Evolutionary conservation across 2,329 filamentous ascomycete species (phyloP), one percentile per base, ranked within the genome.

Genomic region (Claviceps pazoutovae): DNA sequence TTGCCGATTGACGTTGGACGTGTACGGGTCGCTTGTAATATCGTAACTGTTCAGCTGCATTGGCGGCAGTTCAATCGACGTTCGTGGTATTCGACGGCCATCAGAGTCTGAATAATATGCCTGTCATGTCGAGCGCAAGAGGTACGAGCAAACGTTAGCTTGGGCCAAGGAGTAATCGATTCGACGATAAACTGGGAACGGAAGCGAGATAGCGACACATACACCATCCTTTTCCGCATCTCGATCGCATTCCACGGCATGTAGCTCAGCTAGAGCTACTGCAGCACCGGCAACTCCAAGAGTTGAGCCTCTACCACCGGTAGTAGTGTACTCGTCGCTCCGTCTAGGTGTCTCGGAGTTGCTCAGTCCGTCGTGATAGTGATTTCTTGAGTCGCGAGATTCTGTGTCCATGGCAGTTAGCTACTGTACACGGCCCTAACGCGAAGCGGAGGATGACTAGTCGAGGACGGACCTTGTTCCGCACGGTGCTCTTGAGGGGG

Each of bases 191-290:
- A 61, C 9, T 61, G 19, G 11, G 17, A 34, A 34, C 3, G 3
- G 57, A 53, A 51, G 61, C 60, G 59, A 60, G 58, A 58, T 58
- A 53, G 38, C 44, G n/a, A 17, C 23, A 75, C 79, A 68, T 75
- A 89, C 86, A 68, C 76, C 76, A 68, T 89, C 86, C 50, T 82
- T 83, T 57, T 93, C 88, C 79, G 83, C 86, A 54, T 88, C 85
- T 42, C 79, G 75, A 54, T 88, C 84, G 55, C 83, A 75, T 60
- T 87, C 87, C 64, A 91, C 82, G 62, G 81, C 83, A 61, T 79
- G 75, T 64, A 97, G 76, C 71, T 94, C 88, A 46, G 90, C 88
- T 55, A 97, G 74, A 46, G 88, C 89, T 50, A 88, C 88, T 46
- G 90, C 90, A 51, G 90, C 90, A 60, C 80, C 60, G 78, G 83